A percentile compares a stretch with the other conserved stretches of the same genome.
These are phyloP conservation scores for Cochlearia excelsa DNA, from an alignment of 345 rosid species.

Conservation along the genomic window DNA sequence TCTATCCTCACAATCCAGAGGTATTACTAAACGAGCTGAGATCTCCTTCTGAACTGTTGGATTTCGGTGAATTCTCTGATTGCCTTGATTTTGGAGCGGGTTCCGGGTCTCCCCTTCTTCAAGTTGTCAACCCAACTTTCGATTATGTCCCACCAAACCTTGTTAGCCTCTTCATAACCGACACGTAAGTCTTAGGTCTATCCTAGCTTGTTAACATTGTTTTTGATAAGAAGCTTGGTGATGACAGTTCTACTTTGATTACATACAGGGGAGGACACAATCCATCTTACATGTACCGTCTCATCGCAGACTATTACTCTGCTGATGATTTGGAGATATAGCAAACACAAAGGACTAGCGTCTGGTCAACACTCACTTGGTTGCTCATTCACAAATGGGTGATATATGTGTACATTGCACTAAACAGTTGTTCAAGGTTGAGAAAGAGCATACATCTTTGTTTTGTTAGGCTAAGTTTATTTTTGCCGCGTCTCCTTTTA, in stretches of 20 bases:
- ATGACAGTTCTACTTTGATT: neutral
- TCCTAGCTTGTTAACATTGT: neutral
- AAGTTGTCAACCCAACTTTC: slow-evolving; percentile 91
- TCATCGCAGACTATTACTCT: slow-evolving; percentile 93
- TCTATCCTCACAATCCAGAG: slow-evolving; percentile 98
- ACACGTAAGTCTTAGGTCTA: slow-evolving; percentile 62
- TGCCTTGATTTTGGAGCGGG: slow-evolving; percentile 78
- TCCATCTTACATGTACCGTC: slow-evolving; percentile 95
- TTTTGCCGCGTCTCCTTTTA: slow-evolving; percentile 25
- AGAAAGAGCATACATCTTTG: slow-evolving; percentile 23
- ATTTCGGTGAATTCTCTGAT: slow-evolving; percentile 98
- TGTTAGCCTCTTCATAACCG: slow-evolving; percentile 95
- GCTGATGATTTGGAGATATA: slow-evolving; percentile 90
- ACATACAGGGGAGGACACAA: slow-evolving; percentile 91
- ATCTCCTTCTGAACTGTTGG: slow-evolving; percentile 91
- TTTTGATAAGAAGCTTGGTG: neutral
- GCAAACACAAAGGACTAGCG: neutral
- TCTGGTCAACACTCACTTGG: neutral
- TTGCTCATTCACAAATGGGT: slow-evolving; percentile 22
- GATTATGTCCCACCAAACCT: slow-evolving; percentile 96
- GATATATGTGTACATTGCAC: slow-evolving; percentile 36
- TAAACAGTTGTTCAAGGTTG: slow-evolving; percentile 23
- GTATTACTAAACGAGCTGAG: slow-evolving; percentile 88
- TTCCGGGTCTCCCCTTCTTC: slow-evolving; percentile 73
- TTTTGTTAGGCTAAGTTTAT: slow-evolving; percentile 19